Conservation (phyloP, 2,329 filamentous ascomycete species). For the Septoria petroselini region DNA sequence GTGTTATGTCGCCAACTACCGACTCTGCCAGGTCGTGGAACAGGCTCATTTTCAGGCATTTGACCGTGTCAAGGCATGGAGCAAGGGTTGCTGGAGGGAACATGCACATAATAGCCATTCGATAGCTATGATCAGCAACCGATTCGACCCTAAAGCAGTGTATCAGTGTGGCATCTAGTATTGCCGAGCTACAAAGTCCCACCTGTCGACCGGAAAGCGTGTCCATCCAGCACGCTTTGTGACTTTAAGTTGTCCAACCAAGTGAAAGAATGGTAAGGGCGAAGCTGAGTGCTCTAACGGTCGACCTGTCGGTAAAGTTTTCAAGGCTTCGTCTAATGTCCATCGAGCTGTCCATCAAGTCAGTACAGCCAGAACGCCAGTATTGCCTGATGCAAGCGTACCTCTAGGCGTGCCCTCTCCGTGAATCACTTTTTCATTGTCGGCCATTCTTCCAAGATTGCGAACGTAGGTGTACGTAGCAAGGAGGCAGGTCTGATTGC, state of each 20-base stretch:
- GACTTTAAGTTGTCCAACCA: constrained; percentile 14
- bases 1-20: constrained; percentile 17
- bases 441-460: constrained; percentile 10
- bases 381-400: constrained; percentile 8
- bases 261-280: constrained; percentile 14
- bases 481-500: constrained; percentile 5
- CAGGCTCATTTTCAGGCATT: constrained; percentile 16
- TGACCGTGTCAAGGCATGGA: constrained; percentile 13
- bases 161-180: constrained; percentile 2
- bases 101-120: constrained; percentile 16
- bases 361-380: constrained; percentile 1
- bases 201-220: constrained; percentile 14
- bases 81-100: constrained; percentile 8
- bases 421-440: constrained; percentile 5
- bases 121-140: constrained; percentile 18
- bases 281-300: constrained; percentile 10
- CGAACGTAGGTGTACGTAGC: constrained; percentile 4
- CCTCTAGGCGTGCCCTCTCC: constrained; percentile 5
- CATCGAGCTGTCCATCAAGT: constrained; percentile 8
- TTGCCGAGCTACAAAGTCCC: constrained; percentile 1
- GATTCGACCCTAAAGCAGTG: constrained; percentile 12
- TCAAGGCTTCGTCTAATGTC: constrained; percentile 8
- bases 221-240: constrained; percentile 18
- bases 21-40: constrained; percentile 16
- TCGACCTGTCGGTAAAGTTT: constrained; percentile 3